Percentiles rank a stretch among this genome's conserved stretches.
These are phyloP conservation scores for Exophiala alcalophila DNA, from an alignment of 2,329 filamentous ascomycete genomes.

Conservation along the genomic window DNA sequence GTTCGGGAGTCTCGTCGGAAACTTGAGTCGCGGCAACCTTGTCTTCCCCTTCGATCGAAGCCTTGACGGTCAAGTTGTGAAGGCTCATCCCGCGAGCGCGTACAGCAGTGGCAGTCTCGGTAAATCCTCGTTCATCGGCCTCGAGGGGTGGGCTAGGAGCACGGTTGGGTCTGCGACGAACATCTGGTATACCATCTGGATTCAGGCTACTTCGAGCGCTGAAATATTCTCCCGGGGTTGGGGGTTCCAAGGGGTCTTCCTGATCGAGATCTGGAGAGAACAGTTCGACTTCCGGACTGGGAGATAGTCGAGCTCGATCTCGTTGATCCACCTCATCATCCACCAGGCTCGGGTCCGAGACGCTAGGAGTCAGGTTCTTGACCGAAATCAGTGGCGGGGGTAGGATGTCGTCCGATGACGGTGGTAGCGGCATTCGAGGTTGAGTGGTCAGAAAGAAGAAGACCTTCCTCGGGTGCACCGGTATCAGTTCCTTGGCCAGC, in stretches of 20 bases:
- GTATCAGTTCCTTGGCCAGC: constrained; percentile 86
- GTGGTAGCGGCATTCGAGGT: constrained; percentile 76
- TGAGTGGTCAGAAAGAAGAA: constrained; percentile 96
- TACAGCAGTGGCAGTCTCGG: constrained; percentile 85
- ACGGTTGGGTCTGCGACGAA: constrained; percentile 50
- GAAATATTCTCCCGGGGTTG: constrained; percentile 63
- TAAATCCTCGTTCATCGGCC: constrained; percentile 94
- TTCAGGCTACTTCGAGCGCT: constrained; percentile 46
- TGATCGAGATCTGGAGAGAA: constrained; percentile 84
- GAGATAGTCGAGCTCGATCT: constrained; percentile 67
- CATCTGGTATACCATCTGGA: constrained; percentile 33
- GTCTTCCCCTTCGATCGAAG: constrained; percentile 37
- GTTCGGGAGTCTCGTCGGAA: constrained; percentile 35
- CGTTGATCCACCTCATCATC: constrained; percentile 68
- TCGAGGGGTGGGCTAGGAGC: constrained; percentile 86
- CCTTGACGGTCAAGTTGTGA: constrained; percentile 40
- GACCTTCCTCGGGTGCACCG: constrained; percentile 86
- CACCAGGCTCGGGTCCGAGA: constrained; percentile 68
- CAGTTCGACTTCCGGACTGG: constrained; percentile 89
- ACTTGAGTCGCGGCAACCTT: constrained; percentile 34
- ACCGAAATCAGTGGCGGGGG: constrained; percentile 51
- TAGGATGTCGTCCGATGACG: constrained; percentile 55
- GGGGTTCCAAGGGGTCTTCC: constrained; percentile 55
- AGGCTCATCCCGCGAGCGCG: constrained; percentile 55
- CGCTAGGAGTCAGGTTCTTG: constrained; percentile 75